Percentiles rank a stretch among this genome's conserved stretches.
Conservation (phyloP, 2,329 filamentous ascomycete species). For the Exophiala spinifera region DNA sequence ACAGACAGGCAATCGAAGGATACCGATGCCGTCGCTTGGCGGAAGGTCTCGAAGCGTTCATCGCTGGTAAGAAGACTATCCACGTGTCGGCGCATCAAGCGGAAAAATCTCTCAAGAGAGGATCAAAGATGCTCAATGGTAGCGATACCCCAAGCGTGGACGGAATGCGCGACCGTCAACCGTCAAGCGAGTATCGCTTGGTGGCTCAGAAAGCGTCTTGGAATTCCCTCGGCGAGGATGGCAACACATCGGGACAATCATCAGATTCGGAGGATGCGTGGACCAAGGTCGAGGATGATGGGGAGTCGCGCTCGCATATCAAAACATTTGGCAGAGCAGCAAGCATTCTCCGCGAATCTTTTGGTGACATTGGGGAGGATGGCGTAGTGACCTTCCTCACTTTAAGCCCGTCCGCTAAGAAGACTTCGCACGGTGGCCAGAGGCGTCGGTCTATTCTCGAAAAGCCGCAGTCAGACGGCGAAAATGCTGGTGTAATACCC, state of each 20-base stretch:
- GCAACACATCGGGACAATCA: conserved; percentile 18
- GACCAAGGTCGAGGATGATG: conserved; percentile 30
- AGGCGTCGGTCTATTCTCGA: background rate
- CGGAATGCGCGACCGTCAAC: background rate
- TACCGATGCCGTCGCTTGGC: conserved; percentile 26
- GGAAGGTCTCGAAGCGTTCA: conserved; percentile 31
- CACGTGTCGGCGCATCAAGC: conserved; percentile 31
- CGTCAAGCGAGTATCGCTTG: background rate
- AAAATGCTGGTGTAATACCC: background rate
- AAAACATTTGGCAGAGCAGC: conserved; percentile 50
- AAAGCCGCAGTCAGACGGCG: background rate
- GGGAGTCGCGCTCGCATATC: conserved; percentile 35
- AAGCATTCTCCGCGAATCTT: conserved; percentile 47
- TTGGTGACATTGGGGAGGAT: conserved; percentile 41
- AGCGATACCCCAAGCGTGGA: background rate
- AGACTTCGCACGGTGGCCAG: background rate
- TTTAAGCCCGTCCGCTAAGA: conserved; percentile 22
- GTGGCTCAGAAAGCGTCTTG: background rate
- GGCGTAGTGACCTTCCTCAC: conserved; percentile 50
- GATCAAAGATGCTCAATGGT: conserved; percentile 1
- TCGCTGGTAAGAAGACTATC: conserved; percentile 31
- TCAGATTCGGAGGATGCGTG: conserved; percentile 36
- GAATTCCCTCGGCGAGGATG: background rate
- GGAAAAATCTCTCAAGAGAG: background rate
- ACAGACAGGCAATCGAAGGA: conserved; percentile 29